These are phyloP conservation scores for Acmispon strigosus DNA, from an alignment of 306 rosid species.

Conservation along the genomic window DNA sequence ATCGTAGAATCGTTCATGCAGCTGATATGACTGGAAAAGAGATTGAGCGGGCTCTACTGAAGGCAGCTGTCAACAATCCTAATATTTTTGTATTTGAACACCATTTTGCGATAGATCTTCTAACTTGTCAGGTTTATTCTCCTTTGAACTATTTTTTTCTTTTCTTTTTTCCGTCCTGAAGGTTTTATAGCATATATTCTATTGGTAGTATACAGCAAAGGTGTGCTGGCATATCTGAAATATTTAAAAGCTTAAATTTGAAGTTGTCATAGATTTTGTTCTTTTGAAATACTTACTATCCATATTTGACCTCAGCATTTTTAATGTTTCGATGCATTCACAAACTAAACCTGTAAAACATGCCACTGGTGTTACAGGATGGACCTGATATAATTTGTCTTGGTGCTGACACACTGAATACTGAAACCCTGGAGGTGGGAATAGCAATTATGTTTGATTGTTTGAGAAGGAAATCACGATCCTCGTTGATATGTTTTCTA, in stretches of 20 bases:
- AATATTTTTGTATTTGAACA: slow-evolving; percentile 77
- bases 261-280: neutral
- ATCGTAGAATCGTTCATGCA: slow-evolving; percentile 82
- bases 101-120: slow-evolving; percentile 91
- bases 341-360: slow-evolving; percentile 18
- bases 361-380: slow-evolving; percentile 45
- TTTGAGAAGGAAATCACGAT: slow-evolving; percentile 1
- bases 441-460: neutral
- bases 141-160: neutral
- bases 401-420: slow-evolving; percentile 81
- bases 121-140: slow-evolving; percentile 70
- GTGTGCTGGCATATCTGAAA: neutral
- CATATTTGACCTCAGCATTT: slow-evolving; percentile 2
- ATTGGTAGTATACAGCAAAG: neutral
- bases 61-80: slow-evolving; percentile 60
- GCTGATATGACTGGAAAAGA: slow-evolving; percentile 98
- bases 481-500: neutral
- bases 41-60: slow-evolving; percentile 76
- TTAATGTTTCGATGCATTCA: slow-evolving; percentile 10
- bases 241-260: neutral
- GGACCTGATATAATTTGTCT: slow-evolving; percentile 65
- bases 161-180: neutral
- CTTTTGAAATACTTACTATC: neutral
- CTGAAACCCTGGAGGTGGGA: slow-evolving; percentile 72
- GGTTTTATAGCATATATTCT: neutral